phyloP scores from a whole-genome alignment of 768 basidiomycete genomes.

The Auricularia sp. region DNA sequence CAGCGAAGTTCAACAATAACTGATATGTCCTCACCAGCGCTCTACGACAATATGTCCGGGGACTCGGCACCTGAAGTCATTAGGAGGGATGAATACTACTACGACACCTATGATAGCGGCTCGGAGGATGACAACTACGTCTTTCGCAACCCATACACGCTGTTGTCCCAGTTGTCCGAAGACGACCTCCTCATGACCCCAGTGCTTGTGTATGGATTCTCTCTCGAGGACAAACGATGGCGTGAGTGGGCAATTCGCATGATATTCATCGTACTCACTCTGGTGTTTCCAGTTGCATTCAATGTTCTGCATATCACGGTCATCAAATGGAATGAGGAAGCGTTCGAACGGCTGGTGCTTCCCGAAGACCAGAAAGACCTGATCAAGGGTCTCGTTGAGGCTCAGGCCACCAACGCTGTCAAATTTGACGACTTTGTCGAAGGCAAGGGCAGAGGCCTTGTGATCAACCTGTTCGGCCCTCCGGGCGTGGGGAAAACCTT shows the following conservation, averaged over 20 bases:
- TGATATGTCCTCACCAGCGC: constrained; percentile 43
- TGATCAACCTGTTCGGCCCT: constrained; percentile 42
- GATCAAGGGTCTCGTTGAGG: constrained; percentile 47
- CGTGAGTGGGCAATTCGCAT: constrained; percentile 27
- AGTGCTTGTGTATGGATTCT: constrained; percentile 53
- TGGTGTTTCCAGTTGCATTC: constrained; percentile 53
- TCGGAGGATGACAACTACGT: background rate
- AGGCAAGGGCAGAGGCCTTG: constrained; percentile 54
- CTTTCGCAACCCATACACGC: constrained; percentile 8
- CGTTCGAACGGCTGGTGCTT: constrained; percentile 53
- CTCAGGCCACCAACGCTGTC: constrained; percentile 39
- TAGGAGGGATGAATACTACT: background rate
- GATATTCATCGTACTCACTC: constrained; percentile 25
- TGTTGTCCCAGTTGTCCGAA: constrained; percentile 31
- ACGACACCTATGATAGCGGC: background rate
- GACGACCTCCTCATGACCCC: constrained; percentile 48
- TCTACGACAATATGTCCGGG: constrained; percentile 18
- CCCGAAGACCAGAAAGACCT: constrained; percentile 42
- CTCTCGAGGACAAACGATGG: constrained; percentile 50
- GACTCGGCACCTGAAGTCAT: background rate
- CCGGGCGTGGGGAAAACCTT: constrained; percentile 42
- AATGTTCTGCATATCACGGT: constrained; percentile 42
- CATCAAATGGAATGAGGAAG: constrained; percentile 48
- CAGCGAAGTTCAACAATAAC: constrained; percentile 26
- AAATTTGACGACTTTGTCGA: constrained; percentile 54